Evolutionary conservation across 805 yeast species (phyloP), one percentile per base, ranked within the genome.

Genomic region (Wickerhamomyces subpelliculosus): DNA sequence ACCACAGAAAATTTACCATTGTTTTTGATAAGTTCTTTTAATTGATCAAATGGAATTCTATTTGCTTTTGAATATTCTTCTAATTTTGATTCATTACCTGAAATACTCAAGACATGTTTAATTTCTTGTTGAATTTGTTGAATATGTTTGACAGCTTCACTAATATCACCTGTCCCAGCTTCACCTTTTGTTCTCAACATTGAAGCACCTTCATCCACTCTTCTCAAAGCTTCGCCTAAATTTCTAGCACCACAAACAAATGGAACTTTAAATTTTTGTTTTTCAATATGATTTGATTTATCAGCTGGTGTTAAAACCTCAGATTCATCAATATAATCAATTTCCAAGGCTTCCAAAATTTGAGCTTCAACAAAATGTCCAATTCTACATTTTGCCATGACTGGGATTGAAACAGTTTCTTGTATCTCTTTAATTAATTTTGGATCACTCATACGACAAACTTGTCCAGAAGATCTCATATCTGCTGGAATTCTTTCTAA

Each of bases 121-220:
- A 66, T 44, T 6, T 75, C 73, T 30, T 68, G 62, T 35, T 64
- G 61, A 49, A 83, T 78, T 51, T 83, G 75, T 36, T 61, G 54
- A 47, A 84, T 79, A 59, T 84, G 94, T 53, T 70, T 73, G 41
- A 84, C 86, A 12, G 93, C 93, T 60, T 84, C 90, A 30, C 85
- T 76, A 37, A 84, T 78, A 60, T 84, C 93, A 39, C 94, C 94
- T 27, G 94, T 84, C 32, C 94, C 94, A 26, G 94, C 93, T 59
- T 84, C 94, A 48, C 94, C 94, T 63, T 84, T 84, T 47, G 93
- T 80, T 58, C 93, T 72, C 56, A 84, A 73, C 90, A 84, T 82
- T 24, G 90, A 89, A 27, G 93, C 90, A 48, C 93, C 93, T 61
- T 84, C 94, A 49, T 70, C 64, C 52, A 84, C 70, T 55, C 94